Conservation (phyloP, 148 eudicot species). For the Diospyros kaki region DNA sequence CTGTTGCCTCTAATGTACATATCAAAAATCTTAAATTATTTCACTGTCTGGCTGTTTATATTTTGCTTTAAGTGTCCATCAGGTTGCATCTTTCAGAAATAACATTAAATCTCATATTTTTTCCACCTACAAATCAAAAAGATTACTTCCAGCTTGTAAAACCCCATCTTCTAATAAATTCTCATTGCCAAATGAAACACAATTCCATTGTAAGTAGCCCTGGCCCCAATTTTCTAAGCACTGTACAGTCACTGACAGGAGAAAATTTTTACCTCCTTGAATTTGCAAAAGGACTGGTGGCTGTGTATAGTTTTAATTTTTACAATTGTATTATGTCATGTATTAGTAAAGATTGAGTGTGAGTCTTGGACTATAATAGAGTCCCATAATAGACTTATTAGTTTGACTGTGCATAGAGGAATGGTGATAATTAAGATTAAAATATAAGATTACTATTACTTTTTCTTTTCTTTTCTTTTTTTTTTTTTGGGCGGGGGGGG, state of each 20-base stretch:
- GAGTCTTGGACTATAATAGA: not conserved
- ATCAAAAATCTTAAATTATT: too few species aligned
- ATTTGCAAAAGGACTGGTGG: not conserved
- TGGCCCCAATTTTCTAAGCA: too few species aligned
- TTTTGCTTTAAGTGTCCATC: too few species aligned
- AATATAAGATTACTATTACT: not conserved
- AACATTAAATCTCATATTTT: too few species aligned
- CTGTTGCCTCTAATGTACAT: too few species aligned
- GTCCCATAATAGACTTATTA: not conserved
- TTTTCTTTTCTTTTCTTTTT: too few species aligned
- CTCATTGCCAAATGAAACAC: too few species aligned
- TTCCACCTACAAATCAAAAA: too few species aligned
- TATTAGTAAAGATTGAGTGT: not conserved
- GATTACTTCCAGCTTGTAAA: not conserved
- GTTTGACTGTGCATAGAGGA: not conserved
- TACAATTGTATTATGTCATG: not conserved
- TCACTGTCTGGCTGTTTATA: too few species aligned
- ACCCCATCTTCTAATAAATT: not conserved
- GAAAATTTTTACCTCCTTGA: not conserved
- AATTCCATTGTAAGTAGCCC: too few species aligned
- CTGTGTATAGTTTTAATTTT: not conserved
- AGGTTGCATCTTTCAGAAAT: too few species aligned
- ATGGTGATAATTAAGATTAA: not conserved
- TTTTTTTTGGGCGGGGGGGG: not conserved
- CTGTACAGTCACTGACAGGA: not conserved